Conservation (phyloP, 345 rosid genomes). For the Populus alba region DNA sequence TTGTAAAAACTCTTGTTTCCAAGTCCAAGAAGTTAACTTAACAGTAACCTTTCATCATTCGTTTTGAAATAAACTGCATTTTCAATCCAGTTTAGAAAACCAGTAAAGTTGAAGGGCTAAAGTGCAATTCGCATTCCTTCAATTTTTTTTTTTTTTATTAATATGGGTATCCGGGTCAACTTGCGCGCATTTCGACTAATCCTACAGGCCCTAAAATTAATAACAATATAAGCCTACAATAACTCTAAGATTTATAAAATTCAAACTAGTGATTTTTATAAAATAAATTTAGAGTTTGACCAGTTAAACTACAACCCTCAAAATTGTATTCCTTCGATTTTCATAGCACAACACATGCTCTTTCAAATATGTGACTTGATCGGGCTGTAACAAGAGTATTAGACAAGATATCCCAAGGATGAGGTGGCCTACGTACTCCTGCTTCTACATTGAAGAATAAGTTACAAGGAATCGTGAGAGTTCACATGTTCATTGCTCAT, state of each 20-base stretch:
- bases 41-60: not conserved
- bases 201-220: rapidly evolving
- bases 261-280: rapidly evolving
- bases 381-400: not conserved
- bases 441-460: not conserved
- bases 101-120: not conserved
- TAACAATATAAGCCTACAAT: rapidly evolving
- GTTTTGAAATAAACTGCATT: not conserved
- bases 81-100: not conserved
- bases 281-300: rapidly evolving
- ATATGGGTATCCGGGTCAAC: rapidly evolving
- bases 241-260: rapidly evolving
- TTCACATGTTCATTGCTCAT: not conserved
- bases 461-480: not conserved
- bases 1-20: not conserved
- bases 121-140: not conserved
- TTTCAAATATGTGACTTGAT: not conserved
- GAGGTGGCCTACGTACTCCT: not conserved
- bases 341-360: not conserved
- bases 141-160: not conserved
- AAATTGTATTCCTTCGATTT: not conserved
- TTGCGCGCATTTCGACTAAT: rapidly evolving
- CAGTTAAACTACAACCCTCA: rapidly evolving
- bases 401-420: not conserved
- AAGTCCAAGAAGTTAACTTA: not conserved